These are phyloP conservation scores for Suillus subluteus DNA, from an alignment of 768 basidiomycete genomes.

Conservation along the genomic window DNA sequence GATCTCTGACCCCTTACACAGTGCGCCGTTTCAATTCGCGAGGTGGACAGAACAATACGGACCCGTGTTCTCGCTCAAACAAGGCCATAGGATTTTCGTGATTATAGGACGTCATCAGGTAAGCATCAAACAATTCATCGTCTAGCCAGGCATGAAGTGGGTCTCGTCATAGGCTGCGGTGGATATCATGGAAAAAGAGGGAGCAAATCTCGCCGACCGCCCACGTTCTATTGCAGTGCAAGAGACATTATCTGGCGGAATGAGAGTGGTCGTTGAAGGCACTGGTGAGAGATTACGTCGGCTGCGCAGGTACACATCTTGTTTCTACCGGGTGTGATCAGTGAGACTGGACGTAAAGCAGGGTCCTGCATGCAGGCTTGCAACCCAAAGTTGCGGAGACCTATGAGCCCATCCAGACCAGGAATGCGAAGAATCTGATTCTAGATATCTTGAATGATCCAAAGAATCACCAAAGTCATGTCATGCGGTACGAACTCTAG, in stretches of 20 bases:
- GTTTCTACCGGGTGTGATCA: too few relatives aligned
- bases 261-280: conserved; percentile 32
- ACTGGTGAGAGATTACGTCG: conserved; percentile 35
- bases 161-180: conserved; percentile 39
- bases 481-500: too few relatives aligned
- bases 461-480: too few relatives aligned
- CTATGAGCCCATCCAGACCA: too few relatives aligned
- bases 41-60: conserved; percentile 64
- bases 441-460: too few relatives aligned
- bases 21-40: conserved; percentile 41
- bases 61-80: conserved; percentile 57
- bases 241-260: conserved; percentile 37
- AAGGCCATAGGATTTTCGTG: conserved; percentile 37
- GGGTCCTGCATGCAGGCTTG: too few relatives aligned
- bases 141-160: not conserved
- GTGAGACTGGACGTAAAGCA: too few relatives aligned
- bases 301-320: conserved; percentile 9
- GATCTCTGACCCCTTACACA: not conserved
- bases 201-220: conserved; percentile 37
- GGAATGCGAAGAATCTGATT: too few relatives aligned
- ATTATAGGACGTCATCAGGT: conserved; percentile 28
- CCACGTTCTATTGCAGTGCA: conserved; percentile 39
- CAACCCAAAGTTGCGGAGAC: too few relatives aligned
- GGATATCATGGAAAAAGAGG: conserved; percentile 46
- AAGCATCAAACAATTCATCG: not conserved